phyloP scores from a whole-genome alignment of 441 rosid species.

The Gossypium aridum region DNA sequence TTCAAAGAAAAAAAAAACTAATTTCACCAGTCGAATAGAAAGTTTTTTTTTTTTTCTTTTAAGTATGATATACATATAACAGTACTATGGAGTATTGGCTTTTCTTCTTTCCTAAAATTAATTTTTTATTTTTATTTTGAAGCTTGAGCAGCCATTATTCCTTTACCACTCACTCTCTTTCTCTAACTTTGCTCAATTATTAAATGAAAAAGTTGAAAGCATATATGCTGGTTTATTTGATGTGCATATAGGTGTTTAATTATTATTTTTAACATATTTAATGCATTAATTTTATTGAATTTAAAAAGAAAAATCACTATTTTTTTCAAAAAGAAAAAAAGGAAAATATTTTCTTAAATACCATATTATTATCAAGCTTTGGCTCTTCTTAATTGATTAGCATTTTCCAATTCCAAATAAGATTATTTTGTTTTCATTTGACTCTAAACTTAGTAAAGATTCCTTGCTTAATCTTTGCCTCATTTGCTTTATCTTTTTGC shows the following conservation, averaged over 20 bases:
- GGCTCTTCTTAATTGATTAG: background rate
- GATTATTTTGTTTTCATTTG: background rate
- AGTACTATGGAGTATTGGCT: background rate
- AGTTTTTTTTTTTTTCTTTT: no score
- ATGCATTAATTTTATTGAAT: no score
- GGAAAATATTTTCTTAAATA: background rate
- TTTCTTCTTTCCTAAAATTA: background rate
- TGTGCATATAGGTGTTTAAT: no score
- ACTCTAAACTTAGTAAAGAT: background rate
- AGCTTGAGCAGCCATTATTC: background rate
- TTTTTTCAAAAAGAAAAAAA: no score
- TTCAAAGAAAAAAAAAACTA: no score
- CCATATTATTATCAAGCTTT: background rate
- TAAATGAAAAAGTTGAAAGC: no score
- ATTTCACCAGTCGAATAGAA: no score
- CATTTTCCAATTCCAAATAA: background rate
- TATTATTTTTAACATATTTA: no score
- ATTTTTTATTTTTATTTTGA: no score
- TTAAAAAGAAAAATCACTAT: no score
- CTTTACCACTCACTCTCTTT: background rate
- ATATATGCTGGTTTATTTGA: no score
- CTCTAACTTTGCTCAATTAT: background rate
- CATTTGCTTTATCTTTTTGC: background rate
- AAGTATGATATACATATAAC: no score
- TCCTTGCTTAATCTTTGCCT: slow-evolving; percentile 4